phyloP scores from a whole-genome alignment of 2,329 filamentous ascomycete species.

The Pestalotiopsis sp. region DNA sequence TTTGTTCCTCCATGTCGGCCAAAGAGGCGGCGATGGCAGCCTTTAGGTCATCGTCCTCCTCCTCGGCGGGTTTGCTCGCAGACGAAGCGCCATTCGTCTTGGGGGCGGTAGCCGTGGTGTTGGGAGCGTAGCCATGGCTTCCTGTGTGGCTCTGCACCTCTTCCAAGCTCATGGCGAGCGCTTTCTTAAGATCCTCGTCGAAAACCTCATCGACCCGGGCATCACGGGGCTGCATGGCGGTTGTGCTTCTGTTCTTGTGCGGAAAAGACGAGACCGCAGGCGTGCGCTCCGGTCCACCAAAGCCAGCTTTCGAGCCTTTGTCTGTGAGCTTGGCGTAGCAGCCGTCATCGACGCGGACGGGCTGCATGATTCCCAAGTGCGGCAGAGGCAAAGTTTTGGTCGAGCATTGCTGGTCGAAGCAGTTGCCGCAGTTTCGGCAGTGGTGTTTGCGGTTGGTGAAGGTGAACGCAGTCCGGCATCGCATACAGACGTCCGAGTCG shows the following conservation, averaged over 20 bases:
- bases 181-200: constrained; percentile 92
- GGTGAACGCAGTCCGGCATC: constrained; percentile 91
- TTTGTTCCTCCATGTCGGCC: constrained; percentile 97
- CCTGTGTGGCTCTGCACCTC: constrained; percentile 75
- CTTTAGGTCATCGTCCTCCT: constrained; percentile 91
- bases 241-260: constrained; percentile 67
- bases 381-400: constrained; percentile 86
- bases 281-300: constrained; percentile 39
- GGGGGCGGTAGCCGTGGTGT: constrained; percentile 37
- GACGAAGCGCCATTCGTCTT: constrained; percentile 39
- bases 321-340: constrained; percentile 89
- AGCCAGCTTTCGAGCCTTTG: constrained; percentile 56
- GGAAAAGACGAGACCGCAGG: constrained; percentile 47
- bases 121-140: constrained; percentile 70
- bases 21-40: constrained; percentile 94
- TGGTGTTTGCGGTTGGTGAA: constrained; percentile 99
- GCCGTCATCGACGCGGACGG: constrained; percentile 94
- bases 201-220: constrained; percentile 88
- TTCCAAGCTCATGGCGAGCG: constrained; percentile 95
- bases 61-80: constrained; percentile 61
- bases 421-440: constrained; percentile 96
- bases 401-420: constrained; percentile 95
- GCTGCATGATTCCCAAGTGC: constrained; percentile 87
- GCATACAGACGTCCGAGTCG: constrained; percentile 98
- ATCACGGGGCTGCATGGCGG: constrained; percentile 84